Conservation (phyloP, 305 asterid species). For the Caryopteris hybrid region DNA sequence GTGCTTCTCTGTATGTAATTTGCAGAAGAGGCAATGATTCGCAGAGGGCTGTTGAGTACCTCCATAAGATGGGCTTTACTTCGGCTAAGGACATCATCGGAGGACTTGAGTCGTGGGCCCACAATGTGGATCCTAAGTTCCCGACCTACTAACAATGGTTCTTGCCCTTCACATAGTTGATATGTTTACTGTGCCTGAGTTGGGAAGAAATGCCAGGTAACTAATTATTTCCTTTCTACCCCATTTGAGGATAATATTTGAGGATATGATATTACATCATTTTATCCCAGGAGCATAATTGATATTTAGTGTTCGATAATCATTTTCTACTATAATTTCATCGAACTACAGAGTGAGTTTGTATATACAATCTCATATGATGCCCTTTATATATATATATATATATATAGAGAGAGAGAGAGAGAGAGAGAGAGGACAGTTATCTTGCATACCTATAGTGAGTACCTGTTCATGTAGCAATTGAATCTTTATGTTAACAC, state of each 20-base stretch:
- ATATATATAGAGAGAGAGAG: no score
- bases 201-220: slow-evolving; percentile 1
- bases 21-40: slow-evolving; percentile 96
- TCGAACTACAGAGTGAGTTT: background rate
- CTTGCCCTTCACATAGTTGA: background rate
- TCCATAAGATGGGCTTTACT: slow-evolving; percentile 59
- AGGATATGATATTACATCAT: no score
- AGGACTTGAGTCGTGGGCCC: slow-evolving; percentile 83
- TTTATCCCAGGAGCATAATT: no score
- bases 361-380: background rate
- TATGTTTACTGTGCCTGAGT: background rate
- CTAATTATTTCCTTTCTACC: background rate
- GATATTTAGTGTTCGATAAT: background rate
- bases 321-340: background rate
- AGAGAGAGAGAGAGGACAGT: no score
- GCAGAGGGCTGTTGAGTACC: slow-evolving; percentile 71
- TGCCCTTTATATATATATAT: no score
- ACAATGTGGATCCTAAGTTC: slow-evolving; percentile 70
- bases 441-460: no score
- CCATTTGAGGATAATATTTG: background rate
- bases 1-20: slow-evolving; percentile 56
- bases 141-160: slow-evolving; percentile 52
- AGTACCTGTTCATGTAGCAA: no score
- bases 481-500: no score
- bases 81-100: slow-evolving; percentile 86